Conservation (phyloP, 164 flowering plant genomes). For the Euptelea pleiosperma region DNA sequence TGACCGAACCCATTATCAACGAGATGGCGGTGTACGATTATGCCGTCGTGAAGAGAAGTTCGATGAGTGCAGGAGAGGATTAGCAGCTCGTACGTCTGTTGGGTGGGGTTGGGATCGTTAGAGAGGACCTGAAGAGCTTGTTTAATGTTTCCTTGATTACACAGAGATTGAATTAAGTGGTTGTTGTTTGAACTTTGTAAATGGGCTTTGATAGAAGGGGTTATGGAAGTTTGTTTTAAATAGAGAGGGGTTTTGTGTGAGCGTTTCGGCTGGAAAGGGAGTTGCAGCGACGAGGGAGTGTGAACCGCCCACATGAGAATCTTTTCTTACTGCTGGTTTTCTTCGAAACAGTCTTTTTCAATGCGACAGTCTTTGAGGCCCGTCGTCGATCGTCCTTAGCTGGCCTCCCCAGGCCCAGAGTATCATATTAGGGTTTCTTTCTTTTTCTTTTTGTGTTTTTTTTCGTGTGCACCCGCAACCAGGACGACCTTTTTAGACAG, state of each 20-base stretch:
- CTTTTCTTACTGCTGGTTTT: no score
- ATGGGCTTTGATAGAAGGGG: slow-evolving; percentile 10
- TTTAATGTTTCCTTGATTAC: slow-evolving; percentile 51
- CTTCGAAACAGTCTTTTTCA: no score
- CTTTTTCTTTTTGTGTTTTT: no score
- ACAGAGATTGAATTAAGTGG: slow-evolving; percentile 53
- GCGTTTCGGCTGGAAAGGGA: slow-evolving; percentile 15
- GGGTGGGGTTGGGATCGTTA: slow-evolving; percentile 58
- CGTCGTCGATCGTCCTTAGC: no score
- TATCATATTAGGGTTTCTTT: no score
- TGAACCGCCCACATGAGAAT: slow-evolving; percentile 43
- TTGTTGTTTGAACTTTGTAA: slow-evolving; percentile 26
- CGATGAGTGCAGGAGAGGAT: slow-evolving; percentile 46
- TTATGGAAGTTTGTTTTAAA: slow-evolving; percentile 17
- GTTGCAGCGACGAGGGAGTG: slow-evolving; percentile 28
- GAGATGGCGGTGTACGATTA: slow-evolving; percentile 50
- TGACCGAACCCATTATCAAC: slow-evolving; percentile 54
- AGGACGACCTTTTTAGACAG: no score
- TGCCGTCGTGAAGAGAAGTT: slow-evolving; percentile 45
- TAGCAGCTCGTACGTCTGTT: slow-evolving; percentile 69
- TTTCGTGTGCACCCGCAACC: no score
- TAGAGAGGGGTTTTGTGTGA: slow-evolving; percentile 12
- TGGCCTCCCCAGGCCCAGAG: no score
- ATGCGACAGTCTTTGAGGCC: no score
- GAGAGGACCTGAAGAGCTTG: slow-evolving; percentile 61